Evolutionary conservation across 208 protist genomes (phyloP).

Genomic region (Wallacemonas collosoma): DNA sequence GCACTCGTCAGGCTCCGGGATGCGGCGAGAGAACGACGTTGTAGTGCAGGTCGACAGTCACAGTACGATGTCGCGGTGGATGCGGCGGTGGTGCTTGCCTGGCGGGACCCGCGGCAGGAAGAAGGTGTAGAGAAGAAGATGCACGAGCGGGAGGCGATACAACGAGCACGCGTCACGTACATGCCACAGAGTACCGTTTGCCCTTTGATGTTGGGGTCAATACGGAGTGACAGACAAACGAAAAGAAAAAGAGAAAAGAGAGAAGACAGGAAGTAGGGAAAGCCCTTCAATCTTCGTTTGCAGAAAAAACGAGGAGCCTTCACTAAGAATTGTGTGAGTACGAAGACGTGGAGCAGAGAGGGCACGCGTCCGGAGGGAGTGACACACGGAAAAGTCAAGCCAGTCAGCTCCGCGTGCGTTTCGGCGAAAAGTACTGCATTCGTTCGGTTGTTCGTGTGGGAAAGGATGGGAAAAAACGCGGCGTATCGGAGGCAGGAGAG

Average conservation of each 20-base stretch:
- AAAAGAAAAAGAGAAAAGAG: conserved; percentile 25
- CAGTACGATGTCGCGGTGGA: not conserved
- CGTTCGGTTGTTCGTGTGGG: no score
- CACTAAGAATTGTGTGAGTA: not conserved
- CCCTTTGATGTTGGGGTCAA: no score
- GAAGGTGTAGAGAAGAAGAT: not conserved
- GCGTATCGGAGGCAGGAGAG: not conserved
- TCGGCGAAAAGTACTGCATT: no score
- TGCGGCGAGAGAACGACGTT: no score
- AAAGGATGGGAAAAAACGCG: not conserved
- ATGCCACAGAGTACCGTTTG: not conserved
- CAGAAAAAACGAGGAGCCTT: not conserved
- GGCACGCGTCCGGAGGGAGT: no score
- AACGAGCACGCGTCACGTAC: not conserved
- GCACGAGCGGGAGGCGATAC: not conserved
- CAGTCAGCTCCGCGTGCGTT: no score
- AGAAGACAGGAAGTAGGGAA: not conserved
- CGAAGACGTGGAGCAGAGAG: no score
- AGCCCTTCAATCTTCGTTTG: no score
- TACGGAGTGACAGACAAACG: not conserved
- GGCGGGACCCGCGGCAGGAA: no score
- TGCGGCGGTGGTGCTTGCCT: no score
- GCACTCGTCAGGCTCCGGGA: no score
- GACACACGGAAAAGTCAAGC: no score
- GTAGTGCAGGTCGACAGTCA: not conserved